Base-by-base conservation (phyloP, 2,329 filamentous ascomycete genomes). In the Sclerotinia glacialis region DNA sequence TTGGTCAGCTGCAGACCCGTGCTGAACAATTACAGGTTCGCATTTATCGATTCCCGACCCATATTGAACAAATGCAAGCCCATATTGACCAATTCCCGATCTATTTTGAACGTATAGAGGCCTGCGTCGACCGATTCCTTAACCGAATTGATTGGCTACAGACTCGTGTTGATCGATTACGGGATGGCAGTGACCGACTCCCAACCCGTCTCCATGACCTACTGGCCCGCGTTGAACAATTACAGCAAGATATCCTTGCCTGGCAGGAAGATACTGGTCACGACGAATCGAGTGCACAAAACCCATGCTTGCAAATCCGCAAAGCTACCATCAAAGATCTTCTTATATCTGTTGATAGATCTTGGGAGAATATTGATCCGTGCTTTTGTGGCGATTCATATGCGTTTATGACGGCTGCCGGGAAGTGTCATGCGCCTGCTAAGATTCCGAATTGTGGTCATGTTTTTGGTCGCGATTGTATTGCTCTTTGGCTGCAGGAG, bases 151-250 rank as follows among this genome's bases (percentile, higher is more conserved):
- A n/a, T n/a, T n/a, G n/a, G n/a, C n/a, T n/a, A n/a, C n/a, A n/a
- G n/a, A n/a, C n/a, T n/a, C n/a, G n/a, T n/a, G n/a, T n/a, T n/a
- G n/a, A n/a, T n/a, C n/a, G n/a, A n/a, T n/a, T n/a, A n/a, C n/a
- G n/a, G n/a, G n/a, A n/a, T n/a, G n/a, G n/a, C n/a, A n/a, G n/a
- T n/a, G 37, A 40, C 37, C 37, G 12, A 40, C 12, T 40, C 2
- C 3, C 12, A 14, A 0, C 12, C 37, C 37, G 14, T 4, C 11
- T 40, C 5, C 0, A 14, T 5, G 0, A 5, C 5, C 12, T 16
- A 40, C 12, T 14, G 12, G 14, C 37, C 37, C 12, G 12, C 12
- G 37, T 40, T 2, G 37, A 14, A 40, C 3, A 40, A 1, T 40
- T 6, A 40, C 28, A 11, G 5, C 9, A 16, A 7, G 40, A 31